Percentiles rank a stretch among this genome's conserved stretches.
Evolutionary conservation across 1,284 basidiomycete species (phyloP).

Genomic region (Fomitiporia mediterranea): DNA sequence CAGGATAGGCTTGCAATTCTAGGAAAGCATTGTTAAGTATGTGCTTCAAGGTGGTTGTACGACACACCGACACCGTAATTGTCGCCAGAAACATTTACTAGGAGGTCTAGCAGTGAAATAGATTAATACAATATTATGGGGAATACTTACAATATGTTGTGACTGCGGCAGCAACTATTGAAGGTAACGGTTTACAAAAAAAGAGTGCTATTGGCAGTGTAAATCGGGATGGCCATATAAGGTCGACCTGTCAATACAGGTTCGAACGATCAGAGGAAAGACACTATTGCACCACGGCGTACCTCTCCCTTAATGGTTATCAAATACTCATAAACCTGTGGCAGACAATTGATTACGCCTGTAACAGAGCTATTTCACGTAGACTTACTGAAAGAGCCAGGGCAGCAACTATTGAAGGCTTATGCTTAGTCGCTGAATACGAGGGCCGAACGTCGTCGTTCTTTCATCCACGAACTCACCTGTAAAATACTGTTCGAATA

Average conservation of each 20-base stretch:
- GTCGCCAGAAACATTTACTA: too few species aligned
- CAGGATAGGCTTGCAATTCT: too few species aligned
- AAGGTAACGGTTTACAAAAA: constrained; percentile 14
- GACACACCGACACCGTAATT: too few species aligned
- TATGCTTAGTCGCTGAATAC: too few species aligned
- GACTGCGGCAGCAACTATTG: constrained; percentile 1
- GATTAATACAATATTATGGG: too few species aligned
- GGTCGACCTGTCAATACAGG: not conserved
- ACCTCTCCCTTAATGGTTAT: constrained; percentile 7
- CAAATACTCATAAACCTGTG: constrained; percentile 5
- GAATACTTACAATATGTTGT: constrained; percentile 1
- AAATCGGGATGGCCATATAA: constrained; percentile 13
- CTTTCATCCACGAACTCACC: too few species aligned
- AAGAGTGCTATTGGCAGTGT: constrained; percentile 9
- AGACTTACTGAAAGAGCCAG: constrained; percentile 1
- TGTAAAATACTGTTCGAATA: too few species aligned
- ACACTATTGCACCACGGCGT: not conserved
- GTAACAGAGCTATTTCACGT: not conserved
- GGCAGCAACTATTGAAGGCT: not conserved
- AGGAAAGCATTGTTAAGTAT: too few species aligned
- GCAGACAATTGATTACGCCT: not conserved
- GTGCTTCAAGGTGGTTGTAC: too few species aligned
- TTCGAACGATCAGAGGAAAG: not conserved
- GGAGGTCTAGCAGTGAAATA: too few species aligned
- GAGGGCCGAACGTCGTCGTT: too few species aligned